Conservation (phyloP, 2,329 filamentous ascomycete species). For the Sporothrix euskadiensis region DNA sequence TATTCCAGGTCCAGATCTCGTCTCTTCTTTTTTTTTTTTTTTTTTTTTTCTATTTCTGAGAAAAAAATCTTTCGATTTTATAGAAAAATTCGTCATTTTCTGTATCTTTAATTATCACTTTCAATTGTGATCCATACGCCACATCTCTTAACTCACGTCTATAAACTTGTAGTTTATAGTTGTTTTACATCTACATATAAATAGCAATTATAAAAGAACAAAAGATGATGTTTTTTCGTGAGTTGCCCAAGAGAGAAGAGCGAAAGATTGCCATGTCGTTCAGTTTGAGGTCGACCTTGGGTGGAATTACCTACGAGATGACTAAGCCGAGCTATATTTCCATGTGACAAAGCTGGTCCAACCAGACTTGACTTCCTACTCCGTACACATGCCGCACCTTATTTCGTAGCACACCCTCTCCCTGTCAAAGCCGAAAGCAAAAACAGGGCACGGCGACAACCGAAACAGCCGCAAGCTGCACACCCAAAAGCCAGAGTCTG, state of each 20-base stretch:
- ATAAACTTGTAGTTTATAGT: no score
- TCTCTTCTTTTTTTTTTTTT: no score
- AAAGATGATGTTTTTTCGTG: no score
- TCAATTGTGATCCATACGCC: no score
- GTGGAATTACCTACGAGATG: background rate
- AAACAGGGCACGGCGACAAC: constrained; percentile 11
- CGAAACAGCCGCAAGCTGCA: background rate
- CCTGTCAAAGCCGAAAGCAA: background rate
- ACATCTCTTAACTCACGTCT: no score
- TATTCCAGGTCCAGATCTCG: no score
- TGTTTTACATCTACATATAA: no score
- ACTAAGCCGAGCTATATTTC: background rate
- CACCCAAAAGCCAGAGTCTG: background rate
- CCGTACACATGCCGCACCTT: background rate
- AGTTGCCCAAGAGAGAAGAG: background rate
- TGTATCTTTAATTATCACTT: no score
- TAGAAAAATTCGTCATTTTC: no score
- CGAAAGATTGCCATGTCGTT: background rate
- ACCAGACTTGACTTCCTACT: background rate
- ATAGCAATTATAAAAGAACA: no score
- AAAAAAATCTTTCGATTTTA: no score
- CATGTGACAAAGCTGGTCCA: background rate
- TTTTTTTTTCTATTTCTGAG: no score
- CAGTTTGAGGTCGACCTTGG: background rate
- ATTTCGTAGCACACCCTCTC: background rate